Base-by-base conservation (phyloP, 1,284 basidiomycete genomes). In the Taiwanofungus camphoratus region DNA sequence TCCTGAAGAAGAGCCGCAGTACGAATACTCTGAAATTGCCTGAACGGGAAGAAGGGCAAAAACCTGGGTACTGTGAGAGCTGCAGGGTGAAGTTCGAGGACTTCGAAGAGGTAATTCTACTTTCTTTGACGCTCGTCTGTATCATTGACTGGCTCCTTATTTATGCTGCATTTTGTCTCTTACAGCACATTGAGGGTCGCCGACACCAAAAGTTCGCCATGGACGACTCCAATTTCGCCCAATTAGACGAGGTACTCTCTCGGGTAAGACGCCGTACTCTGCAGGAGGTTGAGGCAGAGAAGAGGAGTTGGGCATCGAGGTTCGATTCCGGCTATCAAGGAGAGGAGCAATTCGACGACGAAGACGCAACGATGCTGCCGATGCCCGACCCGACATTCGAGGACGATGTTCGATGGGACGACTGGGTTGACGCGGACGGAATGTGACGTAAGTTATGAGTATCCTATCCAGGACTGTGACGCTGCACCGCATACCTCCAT, bases 1-100 rank as follows among this genome's bases (percentile, higher is more conserved):
- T 77, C 39, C 66, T 91, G 39, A 72, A 77, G 55, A 90, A 86
- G 63, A 84, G 82, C 55, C 77, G 79, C 54, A 89, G 87, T 52
- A 89, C 82, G 36, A 86, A 85, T 57, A 87, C 83, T 0, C 64
- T 90, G 36, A 72, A 77, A 50, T 65, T 88, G 41, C 78, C 85
- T 5, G 83, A 78, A 57, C 78, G 88, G 29, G 85, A 90, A 49
- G 90, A 92, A 67, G 86, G 78, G 41, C 86, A 77, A 58, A 97
- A 92, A 63, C 91, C 94, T 5, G 96, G 96, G 8, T 99, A 98
- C 66, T 99, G 96, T 66, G 96, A 99, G 62, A 96, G 94, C 63
- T 99, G 96, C 65, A 78, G 95, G 18, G 60, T 78, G 43, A 91
- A 92, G 62, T 99, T 94, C 60, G 83, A 87, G 0, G 87, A 97